Conservation (phyloP, 2,329 filamentous ascomycete genomes). For the Phaeosphaeria sp. region DNA sequence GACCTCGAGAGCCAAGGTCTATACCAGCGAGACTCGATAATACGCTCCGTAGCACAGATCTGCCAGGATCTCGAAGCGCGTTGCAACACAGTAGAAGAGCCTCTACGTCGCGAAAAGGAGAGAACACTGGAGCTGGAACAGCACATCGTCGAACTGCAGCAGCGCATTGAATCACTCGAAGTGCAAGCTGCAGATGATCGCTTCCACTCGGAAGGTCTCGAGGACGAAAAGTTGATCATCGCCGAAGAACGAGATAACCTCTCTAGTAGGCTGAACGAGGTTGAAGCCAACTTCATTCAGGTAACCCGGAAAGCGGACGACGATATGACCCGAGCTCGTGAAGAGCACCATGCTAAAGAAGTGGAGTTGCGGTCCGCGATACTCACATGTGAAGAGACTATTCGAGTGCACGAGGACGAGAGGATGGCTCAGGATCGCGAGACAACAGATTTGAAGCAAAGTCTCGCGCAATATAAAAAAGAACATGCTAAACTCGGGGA, state of each 20-base stretch:
- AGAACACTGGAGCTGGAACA: constrained; percentile 43
- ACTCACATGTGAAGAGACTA: constrained; percentile 22
- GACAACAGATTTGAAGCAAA: constrained; percentile 9
- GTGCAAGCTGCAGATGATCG: constrained; percentile 30
- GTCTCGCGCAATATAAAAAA: constrained; percentile 1
- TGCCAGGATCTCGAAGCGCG: constrained; percentile 64
- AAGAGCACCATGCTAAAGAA: constrained; percentile 43
- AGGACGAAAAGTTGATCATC: constrained; percentile 49
- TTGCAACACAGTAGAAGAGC: constrained; percentile 62
- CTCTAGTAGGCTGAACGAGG: constrained; percentile 32
- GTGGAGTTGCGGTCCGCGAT: constrained; percentile 40
- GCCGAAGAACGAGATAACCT: constrained; percentile 42
- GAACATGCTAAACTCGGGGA: constrained; percentile 13
- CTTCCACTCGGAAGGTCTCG: constrained; percentile 44
- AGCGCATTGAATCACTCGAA: constrained; percentile 46
- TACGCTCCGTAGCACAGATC: constrained; percentile 59
- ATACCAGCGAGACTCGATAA: constrained; percentile 55
- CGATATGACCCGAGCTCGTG: constrained; percentile 24
- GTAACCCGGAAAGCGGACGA: constrained; percentile 44
- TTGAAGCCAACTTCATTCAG: constrained; percentile 48
- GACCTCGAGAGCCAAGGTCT: constrained; percentile 50
- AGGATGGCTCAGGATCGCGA: constrained; percentile 14
- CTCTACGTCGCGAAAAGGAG: constrained; percentile 56
- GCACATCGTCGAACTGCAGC: constrained; percentile 39
- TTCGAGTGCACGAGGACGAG: constrained; percentile 11